Conservation (phyloP, 192 early-diverging fungal genomes). For the Backusella tarrabulga region DNA sequence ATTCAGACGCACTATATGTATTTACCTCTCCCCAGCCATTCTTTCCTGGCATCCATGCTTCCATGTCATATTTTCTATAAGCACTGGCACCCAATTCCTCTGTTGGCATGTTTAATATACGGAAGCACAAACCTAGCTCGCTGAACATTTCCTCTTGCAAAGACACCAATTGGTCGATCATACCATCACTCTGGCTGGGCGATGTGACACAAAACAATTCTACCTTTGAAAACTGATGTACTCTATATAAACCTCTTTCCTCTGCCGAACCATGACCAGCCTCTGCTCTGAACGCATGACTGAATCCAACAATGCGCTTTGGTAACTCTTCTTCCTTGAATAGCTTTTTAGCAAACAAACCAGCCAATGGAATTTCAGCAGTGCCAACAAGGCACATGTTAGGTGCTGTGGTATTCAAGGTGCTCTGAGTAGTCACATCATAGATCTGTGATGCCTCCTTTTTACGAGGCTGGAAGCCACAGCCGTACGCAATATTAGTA, state of each 20-base stretch:
- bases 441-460: conserved; percentile 87
- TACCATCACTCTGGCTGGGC: conserved; percentile 60
- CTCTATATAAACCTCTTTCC: conserved; percentile 83
- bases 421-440: conserved; percentile 47
- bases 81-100: conserved; percentile 91
- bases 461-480: conserved; percentile 85
- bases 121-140: conserved; percentile 79
- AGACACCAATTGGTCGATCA: conserved; percentile 68
- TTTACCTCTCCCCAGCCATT: conserved; percentile 74
- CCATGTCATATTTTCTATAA: conserved; percentile 90
- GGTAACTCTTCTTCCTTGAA: conserved; percentile 64
- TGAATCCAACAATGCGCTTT: conserved; percentile 72
- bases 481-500: conserved; percentile 75
- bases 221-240: conserved; percentile 95
- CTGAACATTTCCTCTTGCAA: conserved; percentile 76
- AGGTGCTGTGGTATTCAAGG: conserved; percentile 42
- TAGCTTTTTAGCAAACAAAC: conserved; percentile 71
- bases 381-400: conserved; percentile 80
- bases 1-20: background rate
- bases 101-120: conserved; percentile 89
- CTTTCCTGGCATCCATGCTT: conserved; percentile 96
- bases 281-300: conserved; percentile 89
- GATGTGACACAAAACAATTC: conserved; percentile 81
- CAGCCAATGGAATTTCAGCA: conserved; percentile 90
- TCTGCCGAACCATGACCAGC: conserved; percentile 83